Percentiles rank a stretch among this genome's conserved stretches.
Evolutionary conservation across 495 filamentous ascomycete genomes (phyloP).

Genomic region (Aspergillus affinis): DNA sequence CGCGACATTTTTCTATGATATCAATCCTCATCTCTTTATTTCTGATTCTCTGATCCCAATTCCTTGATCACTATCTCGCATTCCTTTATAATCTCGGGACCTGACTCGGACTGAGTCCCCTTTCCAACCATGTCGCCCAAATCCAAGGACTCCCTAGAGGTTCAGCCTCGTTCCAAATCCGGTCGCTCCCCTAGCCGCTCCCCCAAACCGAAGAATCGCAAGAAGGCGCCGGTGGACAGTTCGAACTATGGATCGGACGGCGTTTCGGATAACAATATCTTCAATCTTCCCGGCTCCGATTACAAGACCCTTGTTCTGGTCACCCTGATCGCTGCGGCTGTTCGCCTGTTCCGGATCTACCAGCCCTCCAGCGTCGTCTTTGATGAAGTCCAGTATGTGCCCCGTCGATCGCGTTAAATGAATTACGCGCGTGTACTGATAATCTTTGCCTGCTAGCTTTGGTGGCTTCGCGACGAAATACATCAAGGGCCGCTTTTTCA

Average conservation of each 20-base stretch:
- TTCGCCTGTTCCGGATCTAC: conserved; percentile 93
- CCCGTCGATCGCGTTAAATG: conserved; percentile 1
- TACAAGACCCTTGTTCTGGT: conserved; percentile 71
- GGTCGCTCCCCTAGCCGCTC: conserved; percentile 44
- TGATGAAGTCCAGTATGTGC: conserved; percentile 93
- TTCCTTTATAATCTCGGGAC: conserved; percentile 5
- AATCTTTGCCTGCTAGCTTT: conserved; percentile 58
- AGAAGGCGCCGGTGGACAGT: conserved; percentile 23
- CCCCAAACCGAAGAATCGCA: conserved; percentile 43
- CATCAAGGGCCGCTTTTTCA: conserved; percentile 98
- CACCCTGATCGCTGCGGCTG: conserved; percentile 72
- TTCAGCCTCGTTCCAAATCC: conserved; percentile 36
- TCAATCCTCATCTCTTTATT: conserved; percentile 5
- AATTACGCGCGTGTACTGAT: background rate
- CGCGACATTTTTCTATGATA: conserved; percentile 4
- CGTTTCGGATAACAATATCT: conserved; percentile 52
- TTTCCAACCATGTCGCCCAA: conserved; percentile 33
- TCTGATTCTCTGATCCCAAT: background rate
- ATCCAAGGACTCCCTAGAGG: conserved; percentile 40
- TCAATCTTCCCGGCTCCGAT: conserved; percentile 70
- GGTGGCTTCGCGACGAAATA: conserved; percentile 98
- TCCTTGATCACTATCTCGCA: conserved; percentile 3
- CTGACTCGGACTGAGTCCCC: background rate
- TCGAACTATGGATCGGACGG: conserved; percentile 53
- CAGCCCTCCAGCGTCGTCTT: conserved; percentile 96